A percentile compares a stretch with the other conserved stretches of the same genome.
phyloP scores from a whole-genome alignment of 176 grass and related monocot species.

The Canna indica region DNA sequence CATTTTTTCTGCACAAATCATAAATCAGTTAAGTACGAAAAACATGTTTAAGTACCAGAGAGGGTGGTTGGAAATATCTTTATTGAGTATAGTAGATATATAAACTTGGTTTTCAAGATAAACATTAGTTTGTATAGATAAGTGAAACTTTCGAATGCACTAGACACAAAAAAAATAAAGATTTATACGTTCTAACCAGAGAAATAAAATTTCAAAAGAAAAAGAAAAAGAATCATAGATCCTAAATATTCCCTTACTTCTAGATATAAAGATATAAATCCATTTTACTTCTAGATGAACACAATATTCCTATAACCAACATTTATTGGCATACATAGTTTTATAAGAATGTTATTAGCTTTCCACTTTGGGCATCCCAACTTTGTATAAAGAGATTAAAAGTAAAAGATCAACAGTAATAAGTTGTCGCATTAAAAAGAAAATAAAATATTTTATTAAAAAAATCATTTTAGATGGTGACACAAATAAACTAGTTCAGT shows the following conservation, averaged over 20 bases:
- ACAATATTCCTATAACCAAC: background rate
- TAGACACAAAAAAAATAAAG: background rate
- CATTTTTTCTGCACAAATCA: slow-evolving; percentile 62
- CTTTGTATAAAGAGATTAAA: background rate
- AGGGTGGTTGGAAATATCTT: background rate
- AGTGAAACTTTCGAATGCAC: background rate
- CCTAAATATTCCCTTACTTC: background rate
- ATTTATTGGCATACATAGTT: background rate
- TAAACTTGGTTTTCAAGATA: background rate
- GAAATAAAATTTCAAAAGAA: background rate
- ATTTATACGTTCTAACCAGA: background rate
- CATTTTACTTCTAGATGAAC: no score
- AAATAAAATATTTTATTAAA: no score
- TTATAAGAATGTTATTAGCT: background rate
- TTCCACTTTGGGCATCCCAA: background rate
- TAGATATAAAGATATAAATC: no score
- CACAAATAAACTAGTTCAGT: background rate
- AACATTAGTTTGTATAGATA: background rate
- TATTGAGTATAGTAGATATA: background rate
- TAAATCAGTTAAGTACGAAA: slow-evolving; percentile 1
- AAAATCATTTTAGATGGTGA: background rate
- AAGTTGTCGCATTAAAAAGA: background rate
- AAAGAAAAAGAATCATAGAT: background rate
- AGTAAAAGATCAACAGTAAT: background rate
- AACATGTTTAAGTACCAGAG: background rate